Base-by-base conservation (phyloP, 805 yeast genomes). In the Scheffersomyces coipomensis region DNA sequence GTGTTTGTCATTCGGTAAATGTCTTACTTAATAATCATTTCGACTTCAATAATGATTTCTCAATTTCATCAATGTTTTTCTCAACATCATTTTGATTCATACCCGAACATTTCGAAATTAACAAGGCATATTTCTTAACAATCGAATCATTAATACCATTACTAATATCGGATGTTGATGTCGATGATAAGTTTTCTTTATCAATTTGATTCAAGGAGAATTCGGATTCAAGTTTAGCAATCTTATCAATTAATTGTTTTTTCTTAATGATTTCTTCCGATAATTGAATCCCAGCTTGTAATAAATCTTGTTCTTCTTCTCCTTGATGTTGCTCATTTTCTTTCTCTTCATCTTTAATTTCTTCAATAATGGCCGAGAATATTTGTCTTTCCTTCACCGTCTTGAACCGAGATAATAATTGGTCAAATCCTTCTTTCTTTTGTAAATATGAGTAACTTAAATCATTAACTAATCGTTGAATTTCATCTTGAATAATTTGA, bases 31-130 rank as follows among this genome's bases (percentile, higher is more conserved):
- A n/a, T 24, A 24, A n/a, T 27, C 18, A 27, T 13, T 27, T 27
- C 4, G 30, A 27, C 15, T 27, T 27, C 18, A 27, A 13, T 8
- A 69, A 59, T 13, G 69, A 62, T 40, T 65, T 63, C 47, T 69
- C 75, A 26, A 69, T 66, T 43, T 65, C 53, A 43, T 68, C 73
- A 35, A 69, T 68, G n/a, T 68, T 60, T 25, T 51, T 53, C 39
- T 69, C 73, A 29, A 68, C 71, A 33, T 69, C 73, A 25, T 53
- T 48, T 38, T 66, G 45, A 31, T 62, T 49, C 71, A 69, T 65
- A 11, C 71, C 75, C 40, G 74, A 69, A 43, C 74, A 67, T 18
- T 63, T 47, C 11, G 74, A 60, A 6, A 69, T 64, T 39, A 69
- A 53, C 42, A 59, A 58, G 45, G 73, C 65, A 45, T 69, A 69